Evolutionary conservation across 2,329 filamentous ascomycete species (phyloP).

Genomic region (Graphilbum sp.): DNA sequence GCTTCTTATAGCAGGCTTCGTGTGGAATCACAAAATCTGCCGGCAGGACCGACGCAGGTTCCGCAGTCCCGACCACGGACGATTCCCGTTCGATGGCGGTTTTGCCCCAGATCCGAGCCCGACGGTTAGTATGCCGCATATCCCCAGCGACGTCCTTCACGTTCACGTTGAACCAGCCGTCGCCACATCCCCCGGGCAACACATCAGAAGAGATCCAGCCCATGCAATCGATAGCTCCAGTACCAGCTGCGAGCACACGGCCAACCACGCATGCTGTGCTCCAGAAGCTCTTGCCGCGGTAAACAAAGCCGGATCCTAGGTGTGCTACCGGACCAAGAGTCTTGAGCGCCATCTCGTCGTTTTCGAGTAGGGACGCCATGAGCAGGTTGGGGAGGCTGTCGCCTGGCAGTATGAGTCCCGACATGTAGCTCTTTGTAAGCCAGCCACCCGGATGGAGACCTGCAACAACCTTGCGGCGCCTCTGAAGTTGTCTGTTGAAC

Average conservation of each 20-base stretch:
- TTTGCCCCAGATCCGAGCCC: constrained; percentile 45
- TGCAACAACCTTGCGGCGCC: constrained; percentile 38
- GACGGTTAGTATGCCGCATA: constrained; percentile 5
- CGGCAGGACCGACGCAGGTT: constrained; percentile 35
- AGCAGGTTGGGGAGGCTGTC: constrained; percentile 46
- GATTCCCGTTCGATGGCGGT: constrained; percentile 41
- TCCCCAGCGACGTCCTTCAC: constrained; percentile 30
- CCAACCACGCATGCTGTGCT: constrained; percentile 50
- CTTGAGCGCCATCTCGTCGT: constrained; percentile 41
- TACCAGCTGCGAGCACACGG: constrained; percentile 45
- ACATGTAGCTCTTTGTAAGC: constrained; percentile 53
- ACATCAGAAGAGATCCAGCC: constrained; percentile 51
- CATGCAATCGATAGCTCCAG: constrained; percentile 48
- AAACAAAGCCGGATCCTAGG: constrained; percentile 48
- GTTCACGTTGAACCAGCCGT: constrained; percentile 44
- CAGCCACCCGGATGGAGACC: constrained; percentile 44
- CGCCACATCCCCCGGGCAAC: constrained; percentile 29
- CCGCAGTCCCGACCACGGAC: constrained; percentile 39
- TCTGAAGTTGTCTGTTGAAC: constrained; percentile 19
- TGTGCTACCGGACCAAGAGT: constrained; percentile 44
- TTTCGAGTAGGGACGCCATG: constrained; percentile 50
- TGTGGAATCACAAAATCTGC: constrained; percentile 47
- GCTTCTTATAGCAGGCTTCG: constrained; percentile 34
- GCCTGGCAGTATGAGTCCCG: constrained; percentile 47
- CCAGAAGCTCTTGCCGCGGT: constrained; percentile 50